Conservation (phyloP, 345 rosid genomes). For the Populus euphratica region DNA sequence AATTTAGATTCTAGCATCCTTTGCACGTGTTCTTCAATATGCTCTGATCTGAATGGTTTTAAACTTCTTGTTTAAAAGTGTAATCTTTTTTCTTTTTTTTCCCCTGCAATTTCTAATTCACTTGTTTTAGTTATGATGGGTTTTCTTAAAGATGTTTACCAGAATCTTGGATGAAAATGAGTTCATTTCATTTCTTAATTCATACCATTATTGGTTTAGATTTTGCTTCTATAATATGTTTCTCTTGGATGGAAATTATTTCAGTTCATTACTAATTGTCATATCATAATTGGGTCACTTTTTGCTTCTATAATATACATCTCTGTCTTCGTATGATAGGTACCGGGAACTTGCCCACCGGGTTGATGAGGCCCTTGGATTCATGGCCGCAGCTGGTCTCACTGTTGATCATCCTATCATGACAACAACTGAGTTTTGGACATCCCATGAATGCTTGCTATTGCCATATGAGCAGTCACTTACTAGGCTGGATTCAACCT, state of each 20-base stretch:
- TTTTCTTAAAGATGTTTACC: background rate
- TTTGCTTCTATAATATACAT: background rate
- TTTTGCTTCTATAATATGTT: background rate
- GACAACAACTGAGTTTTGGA: conserved; percentile 31
- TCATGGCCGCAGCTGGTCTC: conserved; percentile 33
- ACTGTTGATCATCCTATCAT: conserved; percentile 31
- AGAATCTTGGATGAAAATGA: conserved; percentile 4
- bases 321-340: conserved; percentile 12
- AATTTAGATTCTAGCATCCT: background rate
- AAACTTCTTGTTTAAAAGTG: background rate
- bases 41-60: background rate
- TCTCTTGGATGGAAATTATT: background rate
- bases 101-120: background rate
- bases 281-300: background rate
- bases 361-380: conserved; percentile 33
- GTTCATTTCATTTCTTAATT: background rate
- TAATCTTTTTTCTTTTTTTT: background rate
- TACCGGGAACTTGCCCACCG: conserved; percentile 30
- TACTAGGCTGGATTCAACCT: conserved; percentile 31
- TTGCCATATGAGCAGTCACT: conserved; percentile 33
- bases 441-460: conserved; percentile 34
- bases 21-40: background rate
- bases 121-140: background rate
- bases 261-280: background rate
- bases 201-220: background rate